phyloP scores from a whole-genome alignment of 768 basidiomycete species.

The Gautieria morchelliformis region DNA sequence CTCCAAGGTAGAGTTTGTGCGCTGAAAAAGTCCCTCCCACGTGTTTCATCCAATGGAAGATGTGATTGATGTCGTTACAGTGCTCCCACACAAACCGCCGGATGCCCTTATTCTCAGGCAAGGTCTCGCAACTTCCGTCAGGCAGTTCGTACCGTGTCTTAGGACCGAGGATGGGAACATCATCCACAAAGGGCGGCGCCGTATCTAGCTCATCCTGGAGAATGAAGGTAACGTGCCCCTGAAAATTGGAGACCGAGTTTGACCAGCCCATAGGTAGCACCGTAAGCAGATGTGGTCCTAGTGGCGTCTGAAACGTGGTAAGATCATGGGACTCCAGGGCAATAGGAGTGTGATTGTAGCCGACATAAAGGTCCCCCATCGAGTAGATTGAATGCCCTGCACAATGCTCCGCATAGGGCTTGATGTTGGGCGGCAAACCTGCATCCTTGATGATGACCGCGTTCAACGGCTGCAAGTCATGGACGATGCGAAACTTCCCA shows the following conservation, averaged over 20 bases:
- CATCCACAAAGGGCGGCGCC: conserved; percentile 30
- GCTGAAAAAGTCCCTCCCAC: conserved; percentile 29
- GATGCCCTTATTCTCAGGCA: conserved; percentile 28
- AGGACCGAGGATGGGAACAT: conserved; percentile 27
- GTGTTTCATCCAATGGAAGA: conserved; percentile 29
- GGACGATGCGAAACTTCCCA: conserved; percentile 26
- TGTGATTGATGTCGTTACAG: conserved; percentile 21
- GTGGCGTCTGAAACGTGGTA: conserved; percentile 32
- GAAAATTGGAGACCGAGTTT: conserved; percentile 30
- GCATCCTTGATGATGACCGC: conserved; percentile 29
- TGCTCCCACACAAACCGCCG: conserved; percentile 26
- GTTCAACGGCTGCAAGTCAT: conserved; percentile 31
- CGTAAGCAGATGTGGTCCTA: conserved; percentile 15
- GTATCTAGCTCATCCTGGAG: conserved; percentile 29
- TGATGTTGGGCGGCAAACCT: conserved; percentile 22
- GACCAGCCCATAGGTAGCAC: conserved; percentile 32
- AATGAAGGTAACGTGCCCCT: conserved; percentile 30
- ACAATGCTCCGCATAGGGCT: conserved; percentile 25
- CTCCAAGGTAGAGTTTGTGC: conserved; percentile 24
- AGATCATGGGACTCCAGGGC: conserved; percentile 24
- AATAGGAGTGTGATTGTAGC: conserved; percentile 13
- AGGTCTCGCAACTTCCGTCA: conserved; percentile 25
- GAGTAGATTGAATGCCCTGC: conserved; percentile 13
- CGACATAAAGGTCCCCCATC: conserved; percentile 17
- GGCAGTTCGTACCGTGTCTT: conserved; percentile 18